Percentiles rank a stretch among this genome's conserved stretches.
Evolutionary conservation across 1,284 basidiomycete species (phyloP).

Genomic region (Naganishia sp.): DNA sequence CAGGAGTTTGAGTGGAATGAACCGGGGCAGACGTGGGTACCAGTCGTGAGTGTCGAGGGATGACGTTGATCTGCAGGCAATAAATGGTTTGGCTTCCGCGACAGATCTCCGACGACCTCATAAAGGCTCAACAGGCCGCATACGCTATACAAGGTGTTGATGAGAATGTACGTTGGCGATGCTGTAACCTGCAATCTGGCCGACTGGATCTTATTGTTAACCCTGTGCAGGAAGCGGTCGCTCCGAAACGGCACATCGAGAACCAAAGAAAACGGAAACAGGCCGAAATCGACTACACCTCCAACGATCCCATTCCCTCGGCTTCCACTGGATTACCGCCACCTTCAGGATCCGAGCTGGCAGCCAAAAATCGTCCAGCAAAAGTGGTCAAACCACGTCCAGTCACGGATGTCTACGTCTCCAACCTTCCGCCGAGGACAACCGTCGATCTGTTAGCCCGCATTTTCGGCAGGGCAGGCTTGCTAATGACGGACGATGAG

Average conservation of each 20-base stretch:
- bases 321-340: slow-evolving; percentile 24
- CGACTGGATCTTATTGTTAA: slow-evolving; percentile 35
- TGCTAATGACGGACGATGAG: slow-evolving; percentile 86
- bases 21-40: slow-evolving; percentile 72
- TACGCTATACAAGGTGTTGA: slow-evolving; percentile 88
- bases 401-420: slow-evolving; percentile 92
- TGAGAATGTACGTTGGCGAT: slow-evolving; percentile 68
- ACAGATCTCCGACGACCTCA: slow-evolving; percentile 75
- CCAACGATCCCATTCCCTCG: slow-evolving; percentile 54
- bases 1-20: slow-evolving; percentile 84
- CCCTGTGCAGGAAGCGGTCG: slow-evolving; percentile 29
- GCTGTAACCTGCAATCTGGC: slow-evolving; percentile 18
- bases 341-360: slow-evolving; percentile 23
- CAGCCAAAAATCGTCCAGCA: slow-evolving; percentile 53
- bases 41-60: slow-evolving; percentile 64
- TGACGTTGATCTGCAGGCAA: neutral
- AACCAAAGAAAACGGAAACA: slow-evolving; percentile 64
- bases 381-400: slow-evolving; percentile 59
- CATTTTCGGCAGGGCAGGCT: slow-evolving; percentile 85
- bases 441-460: slow-evolving; percentile 72
- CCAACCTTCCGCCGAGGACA: slow-evolving; percentile 76
- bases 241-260: slow-evolving; percentile 20
- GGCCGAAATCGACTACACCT: slow-evolving; percentile 68
- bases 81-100: neutral
- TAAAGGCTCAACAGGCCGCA: slow-evolving; percentile 85